These are phyloP conservation scores for Gossypium davidsonii DNA, from an alignment of 441 rosid species.

Conservation along the genomic window DNA sequence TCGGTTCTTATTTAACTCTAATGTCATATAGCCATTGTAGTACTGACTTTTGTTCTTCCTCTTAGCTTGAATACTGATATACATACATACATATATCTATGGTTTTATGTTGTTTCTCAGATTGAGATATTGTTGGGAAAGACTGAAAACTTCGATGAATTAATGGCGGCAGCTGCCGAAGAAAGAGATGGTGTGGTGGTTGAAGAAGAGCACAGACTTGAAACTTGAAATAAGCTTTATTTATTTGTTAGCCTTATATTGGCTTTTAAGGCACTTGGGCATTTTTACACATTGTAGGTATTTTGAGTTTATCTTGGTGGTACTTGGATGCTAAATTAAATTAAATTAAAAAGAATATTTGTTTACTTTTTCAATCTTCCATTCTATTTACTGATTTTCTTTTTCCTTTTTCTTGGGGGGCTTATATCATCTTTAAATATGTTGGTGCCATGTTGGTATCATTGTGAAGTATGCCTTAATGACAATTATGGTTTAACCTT, in stretches of 20 bases:
- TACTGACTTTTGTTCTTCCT: neutral
- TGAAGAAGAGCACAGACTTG: constrained; percentile 59
- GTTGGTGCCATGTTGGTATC: neutral
- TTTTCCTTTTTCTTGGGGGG: neutral
- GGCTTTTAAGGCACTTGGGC: constrained; percentile 9
- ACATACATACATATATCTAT: neutral
- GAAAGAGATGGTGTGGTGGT: constrained; percentile 55
- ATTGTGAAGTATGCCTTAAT: neutral
- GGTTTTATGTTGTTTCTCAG: constrained; percentile 21
- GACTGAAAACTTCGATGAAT: constrained; percentile 61
- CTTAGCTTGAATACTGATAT: neutral
- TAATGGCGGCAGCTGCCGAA: constrained; percentile 71
- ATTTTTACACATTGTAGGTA: constrained; percentile 14
- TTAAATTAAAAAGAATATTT: neutral
- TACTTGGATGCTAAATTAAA: neutral
- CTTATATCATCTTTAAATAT: neutral
- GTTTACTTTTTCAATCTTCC: constrained; percentile 4
- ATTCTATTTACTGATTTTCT: constrained; percentile 7
- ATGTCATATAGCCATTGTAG: neutral
- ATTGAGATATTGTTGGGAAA: constrained; percentile 60
- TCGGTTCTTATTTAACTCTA: neutral
- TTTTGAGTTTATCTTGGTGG: neutral
- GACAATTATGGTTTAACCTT: neutral
- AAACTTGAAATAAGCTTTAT: constrained; percentile 9
- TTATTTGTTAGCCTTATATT: constrained; percentile 3